Evolutionary conservation across 2,329 filamentous ascomycete genomes (phyloP).

Genomic region (Aspergillaceae sp.): DNA sequence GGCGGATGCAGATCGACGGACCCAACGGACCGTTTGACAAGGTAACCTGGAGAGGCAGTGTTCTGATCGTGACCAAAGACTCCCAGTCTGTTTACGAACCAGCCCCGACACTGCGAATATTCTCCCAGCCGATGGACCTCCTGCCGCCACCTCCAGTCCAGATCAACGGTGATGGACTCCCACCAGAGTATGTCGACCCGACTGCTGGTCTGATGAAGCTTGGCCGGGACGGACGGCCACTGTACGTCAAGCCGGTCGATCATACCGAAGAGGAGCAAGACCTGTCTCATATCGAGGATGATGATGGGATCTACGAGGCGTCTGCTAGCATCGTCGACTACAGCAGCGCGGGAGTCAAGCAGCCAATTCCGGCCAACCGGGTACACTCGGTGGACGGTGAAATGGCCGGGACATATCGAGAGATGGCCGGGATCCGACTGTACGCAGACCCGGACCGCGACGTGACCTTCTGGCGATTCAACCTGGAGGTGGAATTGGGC

Average conservation of each 20-base stretch:
- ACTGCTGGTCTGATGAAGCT: slow-evolving; percentile 80
- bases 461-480: slow-evolving; percentile 95
- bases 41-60: slow-evolving; percentile 83
- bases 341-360: slow-evolving; percentile 28
- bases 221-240: slow-evolving; percentile 71
- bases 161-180: slow-evolving; percentile 53
- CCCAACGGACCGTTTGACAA: slow-evolving; percentile 43
- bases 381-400: slow-evolving; percentile 59
- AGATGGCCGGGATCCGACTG: slow-evolving; percentile 71
- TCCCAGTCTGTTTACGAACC: slow-evolving; percentile 71
- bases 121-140: slow-evolving; percentile 76
- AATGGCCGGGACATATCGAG: slow-evolving; percentile 68
- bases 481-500: slow-evolving; percentile 79
- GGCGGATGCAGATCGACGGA: slow-evolving; percentile 32
- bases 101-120: slow-evolving; percentile 70
- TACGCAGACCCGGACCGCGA: slow-evolving; percentile 78
- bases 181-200: slow-evolving; percentile 77
- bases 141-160: slow-evolving; percentile 68
- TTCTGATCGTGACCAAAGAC: slow-evolving; percentile 93
- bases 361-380: slow-evolving; percentile 41
- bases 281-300: slow-evolving; percentile 68
- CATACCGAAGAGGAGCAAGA: slow-evolving; percentile 71
- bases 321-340: slow-evolving; percentile 41
- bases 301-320: slow-evolving; percentile 73
- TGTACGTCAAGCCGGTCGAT: slow-evolving; percentile 85